Evolutionary conservation across 495 filamentous ascomycete genomes (phyloP), one percentile per base, ranked within the genome.

Genomic region (Bombardia bombarda): DNA sequence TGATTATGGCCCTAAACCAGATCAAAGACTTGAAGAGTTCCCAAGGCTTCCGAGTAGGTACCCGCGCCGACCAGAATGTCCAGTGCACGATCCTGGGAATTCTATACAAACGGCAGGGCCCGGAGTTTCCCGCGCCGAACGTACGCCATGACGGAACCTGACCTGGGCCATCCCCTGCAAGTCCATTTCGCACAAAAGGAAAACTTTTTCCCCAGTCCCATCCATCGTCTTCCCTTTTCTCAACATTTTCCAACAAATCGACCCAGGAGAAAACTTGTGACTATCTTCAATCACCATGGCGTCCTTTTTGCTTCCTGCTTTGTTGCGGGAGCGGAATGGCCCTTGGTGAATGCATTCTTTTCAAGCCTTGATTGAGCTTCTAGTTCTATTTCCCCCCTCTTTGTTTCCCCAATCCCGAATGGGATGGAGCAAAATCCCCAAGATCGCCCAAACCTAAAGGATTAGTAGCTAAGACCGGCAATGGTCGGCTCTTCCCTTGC

Each of bases 401-500:
- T n/a, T n/a, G n/a, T n/a, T n/a, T n/a, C n/a, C n/a, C n/a, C n/a
- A n/a, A n/a, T n/a, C n/a, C n/a, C n/a, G n/a, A n/a, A n/a, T n/a
- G n/a, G n/a, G n/a, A n/a, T n/a, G n/a, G n/a, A n/a, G n/a, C n/a
- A n/a, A n/a, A n/a, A n/a, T n/a, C n/a, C 26, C 26, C 26, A 7
- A 7, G 7, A 13, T 30, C 13, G 26, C 13, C 7, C 26, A 7
- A 30, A 7, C 6, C 32, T 14, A 26, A 19, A n/a, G 18, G 41
- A 14, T 20, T 40, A 24, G 32, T 16, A 31, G 54, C 43, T 40
- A 40, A 20, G 35, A 26, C 25, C 61, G 61, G 61, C 61, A 64
- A 64, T 64, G 58, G 49, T 40, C 61, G 61, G 61, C 61, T 62
- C 45, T 54, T 33, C 5, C 18, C 7, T 37, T 42, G 41, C 36